Conservation (phyloP, 108 stramenopile species). For the Conticribra guillardii region DNA sequence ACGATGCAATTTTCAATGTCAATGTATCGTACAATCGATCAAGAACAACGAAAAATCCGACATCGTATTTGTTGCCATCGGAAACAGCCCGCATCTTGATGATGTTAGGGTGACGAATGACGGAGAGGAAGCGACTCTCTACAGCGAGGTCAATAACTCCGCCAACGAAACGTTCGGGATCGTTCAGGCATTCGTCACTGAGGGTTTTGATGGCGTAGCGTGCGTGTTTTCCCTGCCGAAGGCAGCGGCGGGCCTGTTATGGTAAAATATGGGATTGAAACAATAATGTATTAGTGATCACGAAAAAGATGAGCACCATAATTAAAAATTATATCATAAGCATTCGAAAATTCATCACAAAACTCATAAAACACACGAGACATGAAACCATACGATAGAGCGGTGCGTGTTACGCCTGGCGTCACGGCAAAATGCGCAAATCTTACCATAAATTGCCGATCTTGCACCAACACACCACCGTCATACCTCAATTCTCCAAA, state of each 20-base stretch:
- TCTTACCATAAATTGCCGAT: slow-evolving; percentile 74
- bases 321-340: too few relatives aligned
- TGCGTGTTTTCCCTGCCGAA: slow-evolving; percentile 78
- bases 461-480: slow-evolving; percentile 72
- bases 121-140: slow-evolving; percentile 77
- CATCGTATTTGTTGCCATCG: slow-evolving; percentile 38
- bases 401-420: too few relatives aligned
- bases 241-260: slow-evolving; percentile 42
- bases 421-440: too few relatives aligned
- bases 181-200: slow-evolving; percentile 58
- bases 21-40: slow-evolving; percentile 84
- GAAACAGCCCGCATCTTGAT: slow-evolving; percentile 86
- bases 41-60: slow-evolving; percentile 73
- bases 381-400: too few relatives aligned
- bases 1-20: slow-evolving; percentile 59
- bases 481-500: slow-evolving; percentile 58
- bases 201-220: slow-evolving; percentile 88
- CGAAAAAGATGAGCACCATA: background rate
- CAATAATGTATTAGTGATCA: background rate
- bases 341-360: too few relatives aligned
- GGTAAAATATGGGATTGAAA: background rate
- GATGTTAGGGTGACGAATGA: slow-evolving; percentile 87
- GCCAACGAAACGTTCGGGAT: slow-evolving; percentile 67
- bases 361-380: too few relatives aligned
- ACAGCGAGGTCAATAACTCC: slow-evolving; percentile 83